Percentiles rank a stretch among this genome's conserved stretches.
Conservation (phyloP, 2,329 filamentous ascomycete genomes). For the Hyphodiscus sp. region DNA sequence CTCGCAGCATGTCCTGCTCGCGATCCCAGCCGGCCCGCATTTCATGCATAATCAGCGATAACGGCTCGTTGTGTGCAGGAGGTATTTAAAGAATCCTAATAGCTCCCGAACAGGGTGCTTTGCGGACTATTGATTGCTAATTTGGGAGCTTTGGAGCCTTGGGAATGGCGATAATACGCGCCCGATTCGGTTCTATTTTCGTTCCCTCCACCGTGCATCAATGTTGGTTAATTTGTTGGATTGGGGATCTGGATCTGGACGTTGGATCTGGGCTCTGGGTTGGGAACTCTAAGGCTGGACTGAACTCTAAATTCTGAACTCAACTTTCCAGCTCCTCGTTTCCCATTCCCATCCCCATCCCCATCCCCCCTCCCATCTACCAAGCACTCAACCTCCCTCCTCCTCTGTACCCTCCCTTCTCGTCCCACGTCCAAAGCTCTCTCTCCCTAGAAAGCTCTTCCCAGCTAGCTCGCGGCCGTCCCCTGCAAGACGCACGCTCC, state of each 20-base stretch:
- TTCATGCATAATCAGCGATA: slow-evolving; percentile 19
- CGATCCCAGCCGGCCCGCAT: slow-evolving; percentile 1
- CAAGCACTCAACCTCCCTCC: neutral
- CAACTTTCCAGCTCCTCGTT: neutral
- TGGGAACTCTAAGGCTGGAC: no score
- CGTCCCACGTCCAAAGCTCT: neutral
- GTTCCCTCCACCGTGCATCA: slow-evolving; percentile 2
- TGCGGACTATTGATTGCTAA: slow-evolving; percentile 20
- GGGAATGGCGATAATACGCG: slow-evolving; percentile 15
- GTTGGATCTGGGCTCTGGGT: no score
- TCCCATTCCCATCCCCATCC: no score
- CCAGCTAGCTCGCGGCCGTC: no score
- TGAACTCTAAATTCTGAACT: no score
- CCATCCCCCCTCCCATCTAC: no score
- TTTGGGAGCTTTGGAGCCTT: slow-evolving; percentile 17
- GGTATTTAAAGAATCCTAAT: slow-evolving; percentile 27
- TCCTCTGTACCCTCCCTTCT: no score
- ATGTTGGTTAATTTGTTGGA: slow-evolving; percentile 19
- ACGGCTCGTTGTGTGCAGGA: neutral
- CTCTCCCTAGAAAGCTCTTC: neutral
- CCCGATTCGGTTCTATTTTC: slow-evolving; percentile 26
- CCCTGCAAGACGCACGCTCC: neutral
- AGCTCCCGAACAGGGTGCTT: neutral
- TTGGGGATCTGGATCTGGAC: no score
- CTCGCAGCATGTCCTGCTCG: no score